phyloP scores from a whole-genome alignment of 106 monocot species.

The Gastrodia elata region DNA sequence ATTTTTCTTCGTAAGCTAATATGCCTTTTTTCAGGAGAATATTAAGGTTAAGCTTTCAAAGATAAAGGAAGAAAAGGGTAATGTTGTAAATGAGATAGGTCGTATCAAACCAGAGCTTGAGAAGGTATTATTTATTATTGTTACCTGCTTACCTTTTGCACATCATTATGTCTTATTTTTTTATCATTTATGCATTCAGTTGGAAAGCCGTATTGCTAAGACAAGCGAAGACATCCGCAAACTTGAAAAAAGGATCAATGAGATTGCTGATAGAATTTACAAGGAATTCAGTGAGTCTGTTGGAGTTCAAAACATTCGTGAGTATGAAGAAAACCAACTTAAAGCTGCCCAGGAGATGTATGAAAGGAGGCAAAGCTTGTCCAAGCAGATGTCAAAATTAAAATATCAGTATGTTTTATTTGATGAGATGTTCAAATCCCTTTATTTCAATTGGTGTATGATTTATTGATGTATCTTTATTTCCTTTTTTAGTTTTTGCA shows the following conservation, averaged over 20 bases:
- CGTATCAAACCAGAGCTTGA: constrained; percentile 63
- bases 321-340: constrained; percentile 92
- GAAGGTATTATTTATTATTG: constrained; percentile 39
- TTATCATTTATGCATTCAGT: constrained; percentile 27
- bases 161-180: not conserved
- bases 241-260: constrained; percentile 84
- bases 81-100: constrained; percentile 57
- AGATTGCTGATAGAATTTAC: constrained; percentile 78
- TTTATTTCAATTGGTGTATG: not conserved
- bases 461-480: not conserved
- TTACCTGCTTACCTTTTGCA: not conserved
- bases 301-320: constrained; percentile 93
- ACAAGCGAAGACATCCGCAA: constrained; percentile 51
- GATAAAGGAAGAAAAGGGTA: constrained; percentile 58
- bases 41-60: constrained; percentile 53
- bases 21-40: constrained; percentile 54
- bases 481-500: not conserved
- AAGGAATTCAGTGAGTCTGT: constrained; percentile 86
- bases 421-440: not conserved
- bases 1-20: not conserved
- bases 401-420: constrained; percentile 83
- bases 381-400: constrained; percentile 88
- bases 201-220: constrained; percentile 45
- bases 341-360: constrained; percentile 74
- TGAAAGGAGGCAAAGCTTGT: constrained; percentile 65